Base-by-base conservation (phyloP, 306 rosid species). In the Cicer pinnatifidum region DNA sequence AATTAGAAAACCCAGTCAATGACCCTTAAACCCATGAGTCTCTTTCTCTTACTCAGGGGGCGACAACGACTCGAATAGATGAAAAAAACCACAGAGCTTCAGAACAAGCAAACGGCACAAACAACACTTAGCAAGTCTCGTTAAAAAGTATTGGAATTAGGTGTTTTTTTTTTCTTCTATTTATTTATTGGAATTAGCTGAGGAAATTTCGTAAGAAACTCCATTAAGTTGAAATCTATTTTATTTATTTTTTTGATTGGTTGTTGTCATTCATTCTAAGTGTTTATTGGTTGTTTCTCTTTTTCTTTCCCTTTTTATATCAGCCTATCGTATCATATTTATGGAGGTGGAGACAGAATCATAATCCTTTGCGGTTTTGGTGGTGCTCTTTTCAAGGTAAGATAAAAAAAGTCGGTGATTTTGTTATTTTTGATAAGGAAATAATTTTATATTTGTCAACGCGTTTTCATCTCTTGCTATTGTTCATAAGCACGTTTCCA, bases 341-440 rank as follows among this genome's bases (percentile, higher is more conserved):
- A 53, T 58, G 4, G 1, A 38, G 9, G 62, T 40, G 39, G 67
- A 20, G 51, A 11, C 16, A 39, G 15, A 69, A 71, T 76, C 56
- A 20, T 17, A 38, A 41, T 56, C 64, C 47, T 71, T 51, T 52
- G 54, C 40, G 43, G 51, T 46, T 54, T 53, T 54, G 19, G 11
- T 52, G 46, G 51, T 15, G 20, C 33, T 39, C 6, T 44, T 53
- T 51, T 28, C 13, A 74, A 59, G 80, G 6, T 6, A 57, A 20
- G 10, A 17, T 23, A 4, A 51, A 19, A 28, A 28, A 81, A 51
- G 76, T 65, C 61, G 52, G 72, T 78, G 75, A 50, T 73, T 82
- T 66, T 47, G 41, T 56, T 35, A 23, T 77, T 41, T 54, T 62
- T 11, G 1, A 5, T 8, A 19, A 7, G 45, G 62, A 50, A 1